phyloP scores from a whole-genome alignment of 1,139 yeast genomes.

The Candida pseudoviswanathii region DNA sequence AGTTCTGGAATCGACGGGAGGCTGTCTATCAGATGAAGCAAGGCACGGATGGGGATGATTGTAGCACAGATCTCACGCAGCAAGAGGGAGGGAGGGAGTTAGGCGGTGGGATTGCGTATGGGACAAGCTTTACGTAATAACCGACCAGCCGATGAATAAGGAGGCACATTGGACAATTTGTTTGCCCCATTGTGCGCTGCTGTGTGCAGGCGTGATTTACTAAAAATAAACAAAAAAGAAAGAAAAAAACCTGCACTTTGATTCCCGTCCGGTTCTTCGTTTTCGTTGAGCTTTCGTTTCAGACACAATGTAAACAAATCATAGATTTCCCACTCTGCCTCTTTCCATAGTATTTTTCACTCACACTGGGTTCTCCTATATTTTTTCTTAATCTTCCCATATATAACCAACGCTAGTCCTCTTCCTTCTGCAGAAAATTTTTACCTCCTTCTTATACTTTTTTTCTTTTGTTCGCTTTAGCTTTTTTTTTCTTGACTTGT shows the following conservation, averaged over 20 bases:
- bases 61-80: no score
- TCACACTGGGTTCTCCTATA: no score
- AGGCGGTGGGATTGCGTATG: background rate
- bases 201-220: background rate
- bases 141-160: background rate
- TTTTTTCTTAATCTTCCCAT: background rate
- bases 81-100: background rate
- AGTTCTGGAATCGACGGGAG: background rate
- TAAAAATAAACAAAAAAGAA: background rate
- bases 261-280: background rate
- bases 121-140: background rate
- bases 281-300: background rate
- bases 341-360: background rate
- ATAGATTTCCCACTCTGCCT: background rate
- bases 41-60: no score
- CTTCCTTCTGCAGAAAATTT: background rate
- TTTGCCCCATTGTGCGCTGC: background rate
- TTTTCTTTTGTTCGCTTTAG: constrained; percentile 3
- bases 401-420: background rate
- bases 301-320: background rate
- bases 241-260: background rate
- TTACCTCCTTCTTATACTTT: constrained; percentile 2
- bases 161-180: background rate
- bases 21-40: no score
- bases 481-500: background rate